These are phyloP conservation scores for Micromonas pusilla DNA, from an alignment of 139 green algal genomes.

Conservation along the genomic window DNA sequence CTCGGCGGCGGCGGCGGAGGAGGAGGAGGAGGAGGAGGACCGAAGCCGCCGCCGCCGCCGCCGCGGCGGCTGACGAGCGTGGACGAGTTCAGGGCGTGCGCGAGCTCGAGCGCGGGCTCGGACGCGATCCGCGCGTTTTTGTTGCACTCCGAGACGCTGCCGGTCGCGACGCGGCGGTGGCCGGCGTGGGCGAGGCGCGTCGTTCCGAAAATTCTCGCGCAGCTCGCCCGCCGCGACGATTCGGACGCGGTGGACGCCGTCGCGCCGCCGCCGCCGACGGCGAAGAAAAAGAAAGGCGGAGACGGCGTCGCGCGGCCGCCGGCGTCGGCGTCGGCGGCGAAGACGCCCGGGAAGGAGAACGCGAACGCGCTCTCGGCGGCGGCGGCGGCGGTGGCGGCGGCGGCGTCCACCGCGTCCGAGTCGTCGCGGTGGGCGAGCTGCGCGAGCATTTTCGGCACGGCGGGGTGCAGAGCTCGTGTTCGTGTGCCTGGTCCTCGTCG, in stretches of 20 bases:
- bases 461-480: too few relatives aligned
- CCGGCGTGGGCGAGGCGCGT: slow-evolving; percentile 37
- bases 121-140: background rate
- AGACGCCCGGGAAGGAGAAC: too few relatives aligned
- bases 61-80: slow-evolving; percentile 23
- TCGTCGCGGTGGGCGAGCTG: background rate
- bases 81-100: background rate
- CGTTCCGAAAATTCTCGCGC: slow-evolving; percentile 34
- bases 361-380: too few relatives aligned
- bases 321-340: too few relatives aligned
- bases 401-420: too few relatives aligned
- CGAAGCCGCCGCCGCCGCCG: background rate
- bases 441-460: slow-evolving; percentile 39
- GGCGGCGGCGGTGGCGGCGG: too few relatives aligned
- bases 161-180: slow-evolving; percentile 39
- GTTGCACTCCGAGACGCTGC: too few relatives aligned
- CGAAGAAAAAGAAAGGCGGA: too few relatives aligned
- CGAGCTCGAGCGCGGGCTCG: background rate
- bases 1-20: background rate
- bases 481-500: too few relatives aligned
- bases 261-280: too few relatives aligned
- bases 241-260: too few relatives aligned
- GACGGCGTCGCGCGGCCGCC: too few relatives aligned
- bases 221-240: background rate
- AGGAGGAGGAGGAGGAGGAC: slow-evolving; percentile 27